Percentiles rank a stretch among this genome's conserved stretches.
phyloP scores from a whole-genome alignment of 163 green algal genomes.

The Chlamydomonas reinhardtii region DNA sequence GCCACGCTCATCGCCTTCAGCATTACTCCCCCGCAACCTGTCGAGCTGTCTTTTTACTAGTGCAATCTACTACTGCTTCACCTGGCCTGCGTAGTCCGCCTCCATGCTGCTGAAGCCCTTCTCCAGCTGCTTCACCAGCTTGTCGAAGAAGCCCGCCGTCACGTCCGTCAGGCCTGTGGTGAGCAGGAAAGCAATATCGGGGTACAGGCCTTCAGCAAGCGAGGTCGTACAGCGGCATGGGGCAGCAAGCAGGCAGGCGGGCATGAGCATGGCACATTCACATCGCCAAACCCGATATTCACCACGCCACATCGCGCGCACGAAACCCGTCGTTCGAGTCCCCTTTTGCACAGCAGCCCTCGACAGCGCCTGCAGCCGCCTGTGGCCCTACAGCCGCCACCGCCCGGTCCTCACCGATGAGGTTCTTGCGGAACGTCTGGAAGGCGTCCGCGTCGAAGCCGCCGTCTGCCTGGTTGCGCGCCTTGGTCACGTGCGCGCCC shows the following conservation, averaged over 20 bases:
- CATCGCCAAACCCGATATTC: too few species aligned
- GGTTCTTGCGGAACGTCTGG: constrained; percentile 79
- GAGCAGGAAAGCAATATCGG: neutral
- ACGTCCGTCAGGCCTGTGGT: constrained; percentile 82
- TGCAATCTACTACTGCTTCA: neutral
- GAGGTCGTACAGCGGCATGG: too few species aligned
- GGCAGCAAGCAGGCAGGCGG: too few species aligned
- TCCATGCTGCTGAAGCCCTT: constrained; percentile 83
- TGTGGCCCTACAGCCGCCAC: neutral
- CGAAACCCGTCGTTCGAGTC: too few species aligned
- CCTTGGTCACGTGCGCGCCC: constrained; percentile 12
- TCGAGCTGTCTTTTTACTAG: too few species aligned
- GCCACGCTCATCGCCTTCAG: too few species aligned
- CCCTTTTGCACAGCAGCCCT: too few species aligned
- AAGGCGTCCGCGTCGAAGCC: constrained; percentile 41
- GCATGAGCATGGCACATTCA: too few species aligned
- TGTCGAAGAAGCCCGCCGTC: constrained; percentile 86
- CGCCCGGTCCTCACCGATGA: constrained; percentile 69
- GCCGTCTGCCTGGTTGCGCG: neutral
- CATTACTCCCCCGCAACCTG: too few species aligned
- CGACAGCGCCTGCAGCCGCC: too few species aligned
- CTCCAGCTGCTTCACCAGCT: constrained; percentile 93
- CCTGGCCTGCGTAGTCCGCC: constrained; percentile 56
- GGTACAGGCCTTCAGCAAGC: neutral
- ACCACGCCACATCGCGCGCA: too few species aligned